Evolutionary conservation across 768 basidiomycete genomes (phyloP), one percentile per base, ranked within the genome.

Genomic region (Tulasnella sp.): DNA sequence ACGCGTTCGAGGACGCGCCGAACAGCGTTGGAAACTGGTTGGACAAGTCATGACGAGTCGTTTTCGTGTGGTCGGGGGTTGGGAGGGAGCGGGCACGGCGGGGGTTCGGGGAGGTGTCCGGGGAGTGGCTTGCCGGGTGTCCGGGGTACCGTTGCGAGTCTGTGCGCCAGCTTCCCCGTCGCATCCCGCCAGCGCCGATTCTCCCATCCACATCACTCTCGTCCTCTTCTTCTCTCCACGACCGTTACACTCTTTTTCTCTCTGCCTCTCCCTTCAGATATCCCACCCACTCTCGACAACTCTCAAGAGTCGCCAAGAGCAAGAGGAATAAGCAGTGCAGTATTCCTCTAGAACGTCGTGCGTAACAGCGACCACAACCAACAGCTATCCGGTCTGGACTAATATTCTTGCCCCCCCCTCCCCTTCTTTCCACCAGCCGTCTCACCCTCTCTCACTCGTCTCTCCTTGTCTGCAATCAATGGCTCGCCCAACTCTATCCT

Each of bases 401-500:
- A 11, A 51, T 51, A 51, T 20, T n/a, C 6, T 44, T 44, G 10
- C 44, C 16, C 44, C 16, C 16, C 10, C 44, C 44, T 13, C 44
- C 9, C 10, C 44, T 13, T 51, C 51, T 23, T 51, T 44, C 15
- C 15, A 16, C 51, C 10, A 51, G 51, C 51, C n/a, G 6, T 23
- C 23, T 11, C 5, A 23, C n/a, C 51, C 51, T 6, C 51, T 7
- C 51, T 10, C 51, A 6, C 51, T 15, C 70, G 35, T 11, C 51
- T n/a, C 51, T 51, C 51, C n/a, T 51, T 51, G 51, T 51, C 51
- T 51, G 73, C 73, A 74, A 15, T 74, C 73, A 32, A 32, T 74
- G 35, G 37, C 71, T 23, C 78, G 57, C 74, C 39, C 74, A 70
- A 44, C 70, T 40, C 72, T 79, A 86, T 89, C 91, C 81, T 86